Conservation (phyloP, 225 moss, liverwort and hornwort genomes). For the Physcomitrellopsis africana region DNA sequence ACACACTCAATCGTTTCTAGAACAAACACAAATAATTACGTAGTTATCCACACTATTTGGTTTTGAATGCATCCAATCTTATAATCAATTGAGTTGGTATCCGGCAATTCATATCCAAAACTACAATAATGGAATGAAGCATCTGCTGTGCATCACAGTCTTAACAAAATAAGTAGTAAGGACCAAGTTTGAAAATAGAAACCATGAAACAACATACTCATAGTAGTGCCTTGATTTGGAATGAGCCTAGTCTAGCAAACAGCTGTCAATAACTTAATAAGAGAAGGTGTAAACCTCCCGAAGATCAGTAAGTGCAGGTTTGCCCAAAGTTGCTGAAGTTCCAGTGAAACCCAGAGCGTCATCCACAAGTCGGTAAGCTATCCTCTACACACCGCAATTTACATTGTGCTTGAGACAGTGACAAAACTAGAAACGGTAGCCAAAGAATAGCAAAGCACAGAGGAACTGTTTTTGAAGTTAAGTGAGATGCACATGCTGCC, state of each 20-base stretch:
- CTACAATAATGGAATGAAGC: no score
- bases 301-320: constrained; percentile 85
- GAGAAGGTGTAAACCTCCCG: constrained; percentile 54
- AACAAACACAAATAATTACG: background rate
- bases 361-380: constrained; percentile 91
- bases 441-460: no score
- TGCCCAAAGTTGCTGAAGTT: constrained; percentile 79
- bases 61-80: background rate
- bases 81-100: no score
- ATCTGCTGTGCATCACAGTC: background rate
- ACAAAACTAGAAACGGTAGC: no score
- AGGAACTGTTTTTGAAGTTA: no score
- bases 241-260: background rate
- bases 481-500: background rate
- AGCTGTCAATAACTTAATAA: background rate
- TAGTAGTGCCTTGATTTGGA: no score
- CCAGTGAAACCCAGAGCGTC: constrained; percentile 87
- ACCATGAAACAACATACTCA: no score
- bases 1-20: background rate
- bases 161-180: background rate
- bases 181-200: background rate
- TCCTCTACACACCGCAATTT: constrained; percentile 49
- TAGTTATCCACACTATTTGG: background rate
- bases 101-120: no score
- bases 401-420: no score